Evolutionary conservation across 2,329 filamentous ascomycete species (phyloP), one percentile per base, ranked within the genome.

Genomic region (Xylariomycetidae sp.): DNA sequence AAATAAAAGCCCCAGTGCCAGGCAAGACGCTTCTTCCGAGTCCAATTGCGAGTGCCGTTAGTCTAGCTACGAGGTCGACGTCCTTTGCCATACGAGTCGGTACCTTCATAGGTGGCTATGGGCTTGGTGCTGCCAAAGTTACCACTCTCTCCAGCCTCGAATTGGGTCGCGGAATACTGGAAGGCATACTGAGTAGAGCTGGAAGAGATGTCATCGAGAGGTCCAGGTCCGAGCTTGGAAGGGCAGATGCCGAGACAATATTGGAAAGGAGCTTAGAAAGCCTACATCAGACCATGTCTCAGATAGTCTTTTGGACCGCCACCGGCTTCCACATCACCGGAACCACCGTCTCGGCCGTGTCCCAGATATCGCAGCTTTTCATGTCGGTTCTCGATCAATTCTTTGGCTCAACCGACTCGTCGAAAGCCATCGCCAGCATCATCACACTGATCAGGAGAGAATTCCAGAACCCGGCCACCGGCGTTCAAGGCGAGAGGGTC

Each of bases 321-420:
- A 70, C 77, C 3, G 68, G 77, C 29, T 81, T 82, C 45, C 65
- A 77, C 28, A 49, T 80, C 8, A 77, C 75, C 2, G 67, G 67
- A 8, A 70, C 74, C 2, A 69, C 74, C 4, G 56, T 80, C 12
- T 69, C 69, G 13, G 64, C 69, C 11, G 68, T 67, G 5, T 77
- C 74, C 6, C 70, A 78, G 31, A 54, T 75, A 5, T 76, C 76
- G 0, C 74, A 79, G 38, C 58, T 80, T 19, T 57, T 80, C 1
- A 60, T 83, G 7, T 69, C 69, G 3, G 71, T 73, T 1, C 59
- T 84, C 15, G 79, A 84, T 49, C 73, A 78, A 42, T 71, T 82
- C 25, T 73, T 83, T 17, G 80, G 80, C 11, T 80, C 76, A 3
- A 83, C 80, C n/a, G 80, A 84, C 51, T 81, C 78, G 3, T 82